Evolutionary conservation across 1,284 basidiomycete species (phyloP), one percentile per base, ranked within the genome.

Genomic region (Vanrija pseudolonga): DNA sequence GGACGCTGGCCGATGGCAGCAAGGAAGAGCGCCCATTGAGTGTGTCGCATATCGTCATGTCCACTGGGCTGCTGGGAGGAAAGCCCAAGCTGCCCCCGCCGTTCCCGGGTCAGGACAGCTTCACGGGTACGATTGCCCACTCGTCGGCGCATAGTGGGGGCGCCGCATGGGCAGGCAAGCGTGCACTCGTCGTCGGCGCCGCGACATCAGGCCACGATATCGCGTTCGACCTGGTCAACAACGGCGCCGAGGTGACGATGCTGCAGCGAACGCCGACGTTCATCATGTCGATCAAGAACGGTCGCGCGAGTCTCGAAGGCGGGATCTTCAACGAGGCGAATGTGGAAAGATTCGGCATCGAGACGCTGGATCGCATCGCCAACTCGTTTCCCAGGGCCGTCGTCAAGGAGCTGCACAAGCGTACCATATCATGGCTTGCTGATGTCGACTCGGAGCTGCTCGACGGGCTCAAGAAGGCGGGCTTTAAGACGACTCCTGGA

Each of bases 201-300:
- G 82, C 83, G 50, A 85, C 82, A 24, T 84, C 83, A 23, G 83
- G 79, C 72, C 26, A 26, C 26, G 26, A 73, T 56, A 76, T 82
- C 47, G 74, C 74, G 19, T 67, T 77, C 36, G 81, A 82, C 59
- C 78, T 80, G 52, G 73, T 70, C 22, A 72, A 79, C 26, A 73
- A 81, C 54, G 81, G 79, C 36, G 76, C 78, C 17, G 78, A 81
- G 73, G 79, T 84, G 3, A 85, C 84, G 4, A 82, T 86, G 75
- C 80, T 81, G 55, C 86, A 87, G 69, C 79, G 85, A 26, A 78
- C 78, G 28, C 79, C 82, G 4, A 86, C 83, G 4, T 85, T 84
- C 66, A 73, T 87, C 60, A 83, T 87, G 80, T 79, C 68, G 58
- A 80, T 76, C 46, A 79, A 74, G 73, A 76, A 76, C 63, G 82